Base-by-base conservation (phyloP, 306 rosid genomes). In the Luffa acutangula region DNA sequence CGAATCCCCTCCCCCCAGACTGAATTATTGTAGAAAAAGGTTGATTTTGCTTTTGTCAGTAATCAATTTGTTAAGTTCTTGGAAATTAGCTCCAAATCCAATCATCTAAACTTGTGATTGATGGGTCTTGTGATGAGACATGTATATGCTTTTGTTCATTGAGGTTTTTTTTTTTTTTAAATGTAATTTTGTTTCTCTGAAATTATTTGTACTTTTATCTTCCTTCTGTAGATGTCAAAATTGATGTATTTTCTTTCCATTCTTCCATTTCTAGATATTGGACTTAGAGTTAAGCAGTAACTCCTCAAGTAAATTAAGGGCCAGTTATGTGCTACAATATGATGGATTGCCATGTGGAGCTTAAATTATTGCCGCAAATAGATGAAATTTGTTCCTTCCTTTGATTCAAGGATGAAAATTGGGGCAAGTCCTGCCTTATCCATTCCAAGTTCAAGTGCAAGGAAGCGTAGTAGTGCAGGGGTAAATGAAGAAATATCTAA, bases 351-450 rank as follows among this genome's bases (percentile, higher is more conserved):
- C 78, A 74, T 34, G 56, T 51, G 78, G 45, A 33, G 60, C 78
- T 74, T 74, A 51, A 74, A 33, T 17, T 52, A 36, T 53, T 75
- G 78, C 63, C 43, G 18, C 49, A 72, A 76, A 69, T 78, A 81
- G 79, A 78, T 84, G 82, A 85, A 65, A 56, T 63, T 51, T 78
- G 51, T 53, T 56, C 49, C 69, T 65, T 86, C 85, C 67, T 84
- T 75, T 85, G 51, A 45, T 86, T 49, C 65, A 71, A 87, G 96
- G 88, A 81, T 81, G 81, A 85, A 76, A 76, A 87, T 95, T 97
- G 96, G 91, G 88, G 98, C 93, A 53, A 93, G 89, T 51, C 87
- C 90, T 85, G 86, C 90, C 75, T 80, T 87, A 62, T 83, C 96
- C 25, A 51, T 92, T 81, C 86, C 80, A 76, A 87, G 92, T 84